phyloP scores from a whole-genome alignment of 2,329 filamentous ascomycete species.

The Xenosphaeropsis pyriputrescens region DNA sequence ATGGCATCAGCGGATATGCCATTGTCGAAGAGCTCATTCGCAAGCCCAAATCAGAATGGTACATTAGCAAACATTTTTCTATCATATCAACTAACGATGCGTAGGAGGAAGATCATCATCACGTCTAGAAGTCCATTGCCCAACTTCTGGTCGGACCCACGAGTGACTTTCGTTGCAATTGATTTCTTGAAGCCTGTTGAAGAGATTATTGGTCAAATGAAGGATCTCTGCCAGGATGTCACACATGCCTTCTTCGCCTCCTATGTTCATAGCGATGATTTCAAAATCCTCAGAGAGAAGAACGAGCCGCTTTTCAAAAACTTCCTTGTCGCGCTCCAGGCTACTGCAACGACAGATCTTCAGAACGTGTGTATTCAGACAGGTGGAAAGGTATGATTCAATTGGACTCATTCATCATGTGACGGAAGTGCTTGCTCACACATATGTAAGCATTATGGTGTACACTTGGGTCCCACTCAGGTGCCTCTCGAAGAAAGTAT shows the following conservation, averaged over 20 bases:
- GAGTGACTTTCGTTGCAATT: constrained; percentile 17
- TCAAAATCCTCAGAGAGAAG: constrained; percentile 10
- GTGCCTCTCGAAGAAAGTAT: constrained; percentile 31
- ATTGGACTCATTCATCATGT: constrained; percentile 16
- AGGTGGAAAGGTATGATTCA: not conserved
- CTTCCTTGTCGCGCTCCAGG: constrained; percentile 16
- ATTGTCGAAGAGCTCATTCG: constrained; percentile 19
- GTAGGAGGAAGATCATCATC: constrained; percentile 15
- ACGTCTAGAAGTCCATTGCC: constrained; percentile 13
- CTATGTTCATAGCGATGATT: constrained; percentile 18
- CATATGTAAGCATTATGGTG: constrained; percentile 29
- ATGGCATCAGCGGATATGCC: constrained; percentile 20
- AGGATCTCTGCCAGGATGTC: constrained; percentile 11
- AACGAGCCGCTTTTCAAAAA: constrained; percentile 19
- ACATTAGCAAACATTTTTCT: not conserved
- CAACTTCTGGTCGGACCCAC: constrained; percentile 12
- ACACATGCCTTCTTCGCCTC: constrained; percentile 21
- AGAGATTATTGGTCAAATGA: constrained; percentile 8
- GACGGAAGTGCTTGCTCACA: no score
- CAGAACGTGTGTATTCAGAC: constrained; percentile 9
- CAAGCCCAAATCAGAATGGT: constrained; percentile 13
- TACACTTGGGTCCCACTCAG: constrained; percentile 31
- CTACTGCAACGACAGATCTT: constrained; percentile 9
- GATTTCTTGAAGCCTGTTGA: constrained; percentile 14
- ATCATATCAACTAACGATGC: not conserved